phyloP scores from a whole-genome alignment of 805 yeast species.

The Soucietia sequanensis region DNA sequence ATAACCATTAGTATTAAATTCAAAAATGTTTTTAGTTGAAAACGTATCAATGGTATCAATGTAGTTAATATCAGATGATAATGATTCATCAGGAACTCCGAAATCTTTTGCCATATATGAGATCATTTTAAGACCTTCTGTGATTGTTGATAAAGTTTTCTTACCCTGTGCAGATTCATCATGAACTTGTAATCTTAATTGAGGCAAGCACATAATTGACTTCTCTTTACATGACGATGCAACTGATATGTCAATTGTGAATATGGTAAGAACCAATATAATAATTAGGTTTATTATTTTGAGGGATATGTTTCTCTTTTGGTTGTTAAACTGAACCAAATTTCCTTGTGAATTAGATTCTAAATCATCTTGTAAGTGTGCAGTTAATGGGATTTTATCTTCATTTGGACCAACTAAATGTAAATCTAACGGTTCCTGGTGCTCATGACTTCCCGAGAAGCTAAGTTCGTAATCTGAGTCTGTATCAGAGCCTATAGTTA shows the following conservation, averaged over 20 bases:
- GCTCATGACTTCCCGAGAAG: too few species aligned
- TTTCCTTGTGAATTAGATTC: too few species aligned
- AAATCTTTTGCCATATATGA: conserved; percentile 48
- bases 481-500: too few species aligned
- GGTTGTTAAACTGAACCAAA: too few species aligned
- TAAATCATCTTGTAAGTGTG: too few species aligned
- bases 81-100: conserved; percentile 17
- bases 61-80: conserved; percentile 4
- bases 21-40: conserved; percentile 39
- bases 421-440: too few species aligned
- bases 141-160: conserved; percentile 28
- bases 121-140: conserved; percentile 43
- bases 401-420: too few species aligned
- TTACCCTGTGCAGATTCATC: conserved; percentile 35
- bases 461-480: too few species aligned
- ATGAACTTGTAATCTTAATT: conserved; percentile 38
- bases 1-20: conserved; percentile 48
- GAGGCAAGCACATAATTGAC: conserved; percentile 38
- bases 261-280: too few species aligned
- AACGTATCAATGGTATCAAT: conserved; percentile 43
- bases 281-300: too few species aligned
- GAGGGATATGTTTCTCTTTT: too few species aligned
- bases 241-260: not conserved
- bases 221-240: not conserved
- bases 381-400: too few species aligned